phyloP scores from a whole-genome alignment of 2,329 filamentous ascomycete species.

The Diaporthe vaccinii region DNA sequence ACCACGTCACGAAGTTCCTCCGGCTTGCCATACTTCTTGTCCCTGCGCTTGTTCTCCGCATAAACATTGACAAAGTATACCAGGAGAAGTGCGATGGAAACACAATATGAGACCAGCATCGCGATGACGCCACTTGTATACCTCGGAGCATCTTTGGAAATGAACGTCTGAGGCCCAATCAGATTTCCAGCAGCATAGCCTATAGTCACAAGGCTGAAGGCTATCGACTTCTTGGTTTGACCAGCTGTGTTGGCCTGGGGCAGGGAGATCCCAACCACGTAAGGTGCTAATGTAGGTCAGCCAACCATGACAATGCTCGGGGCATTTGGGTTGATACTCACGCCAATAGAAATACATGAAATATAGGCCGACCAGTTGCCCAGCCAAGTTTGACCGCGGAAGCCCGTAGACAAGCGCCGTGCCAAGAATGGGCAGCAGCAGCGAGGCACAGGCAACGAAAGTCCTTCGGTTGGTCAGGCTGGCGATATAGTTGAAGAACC shows the following conservation, averaged over 20 bases:
- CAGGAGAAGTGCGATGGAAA: constrained; percentile 49
- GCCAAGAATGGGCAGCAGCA: constrained; percentile 36
- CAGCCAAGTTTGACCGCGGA: constrained; percentile 35
- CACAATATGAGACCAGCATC: constrained; percentile 53
- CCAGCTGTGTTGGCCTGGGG: constrained; percentile 48
- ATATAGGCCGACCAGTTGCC: constrained; percentile 37
- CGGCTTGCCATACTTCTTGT: constrained; percentile 46
- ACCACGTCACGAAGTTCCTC: constrained; percentile 41
- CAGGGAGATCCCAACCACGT: constrained; percentile 47
- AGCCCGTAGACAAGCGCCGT: constrained; percentile 37
- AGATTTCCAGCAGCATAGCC: constrained; percentile 57
- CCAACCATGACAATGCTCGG: background rate
- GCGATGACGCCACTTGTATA: constrained; percentile 54
- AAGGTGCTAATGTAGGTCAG: constrained; percentile 43
- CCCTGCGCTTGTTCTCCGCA: constrained; percentile 45
- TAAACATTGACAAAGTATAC: constrained; percentile 49
- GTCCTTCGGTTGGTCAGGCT: constrained; percentile 33
- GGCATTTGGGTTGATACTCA: background rate
- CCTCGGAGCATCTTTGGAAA: constrained; percentile 53
- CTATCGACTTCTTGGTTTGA: constrained; percentile 56
- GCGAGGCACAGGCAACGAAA: constrained; percentile 29
- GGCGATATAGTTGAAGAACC: constrained; percentile 39
- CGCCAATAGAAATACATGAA: constrained; percentile 41
- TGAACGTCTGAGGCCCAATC: constrained; percentile 58
- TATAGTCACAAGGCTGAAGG: constrained; percentile 55